Base-by-base conservation (phyloP, 2,329 filamentous ascomycete genomes). In the Venturia nashicola region DNA sequence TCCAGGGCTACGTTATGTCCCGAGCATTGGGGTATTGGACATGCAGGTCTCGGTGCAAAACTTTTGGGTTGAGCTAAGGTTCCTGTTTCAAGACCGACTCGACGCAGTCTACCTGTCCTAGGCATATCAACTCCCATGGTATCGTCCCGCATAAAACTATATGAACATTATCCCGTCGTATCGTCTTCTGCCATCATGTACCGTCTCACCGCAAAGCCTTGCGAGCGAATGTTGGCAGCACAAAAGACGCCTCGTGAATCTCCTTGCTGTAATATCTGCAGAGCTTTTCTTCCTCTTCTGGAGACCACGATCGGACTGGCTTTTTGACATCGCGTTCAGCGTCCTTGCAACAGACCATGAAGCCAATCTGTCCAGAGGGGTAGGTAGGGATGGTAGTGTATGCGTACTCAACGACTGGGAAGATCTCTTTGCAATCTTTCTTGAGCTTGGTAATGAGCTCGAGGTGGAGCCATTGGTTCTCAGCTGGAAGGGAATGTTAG, bases 271-370 rank as follows among this genome's bases (percentile, higher is more conserved):
- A 99, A 86, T 99, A 99, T 76, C 85, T 85, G 89, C 91, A 96
- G 72, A 93, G 82, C 78, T 90, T 87, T 74, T 90, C 87, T 84
- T 99, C 94, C 79, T 97, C 91, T 79, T 95, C 92, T 68, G 82
- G 75, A 68, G 85, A 82, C 88, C 91, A 96, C 71, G 79, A 82
- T 73, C 94, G 88, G 67, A 97, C 74, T 63, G 94, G 94, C 78
- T 87, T 89, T 77, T 84, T 90, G 75, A 97, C 84, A 78, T 99
- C 84, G 76, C 87, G 85, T 74, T 79, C 86, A 75, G 86, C 81
- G 75, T 97, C 93, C 86, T 99, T 97, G 87, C 84, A 90, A 87
- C 94, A 97, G 75, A 99, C 90, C 92, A 99, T 97, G 87, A 99
- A 99, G 75, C 94, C 94, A 73, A 99, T 99, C 82, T 99, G 94